A percentile compares a stretch with the other conserved stretches of the same genome.
phyloP scores from a whole-genome alignment of 2,329 filamentous ascomycete genomes.

The Pezizomycotina sp. region DNA sequence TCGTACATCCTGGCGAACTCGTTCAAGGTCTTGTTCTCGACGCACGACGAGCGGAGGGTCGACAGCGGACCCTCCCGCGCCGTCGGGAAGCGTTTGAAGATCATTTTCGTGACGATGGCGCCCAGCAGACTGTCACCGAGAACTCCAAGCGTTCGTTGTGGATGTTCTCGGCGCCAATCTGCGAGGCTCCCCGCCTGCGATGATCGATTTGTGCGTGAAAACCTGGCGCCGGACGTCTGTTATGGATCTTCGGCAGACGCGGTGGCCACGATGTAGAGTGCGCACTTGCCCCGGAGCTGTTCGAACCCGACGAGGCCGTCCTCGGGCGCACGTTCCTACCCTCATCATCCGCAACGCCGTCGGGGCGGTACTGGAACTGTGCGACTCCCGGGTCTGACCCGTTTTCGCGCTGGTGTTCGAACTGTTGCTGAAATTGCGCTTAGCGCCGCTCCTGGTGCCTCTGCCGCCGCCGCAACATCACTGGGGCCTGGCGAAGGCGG shows the following conservation, averaged over 20 bases:
- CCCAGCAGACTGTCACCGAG: slow-evolving; percentile 25
- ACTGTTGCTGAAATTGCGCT: too few species aligned
- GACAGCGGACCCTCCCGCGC: slow-evolving; percentile 23
- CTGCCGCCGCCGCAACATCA: slow-evolving; percentile 3
- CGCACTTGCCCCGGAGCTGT: neutral
- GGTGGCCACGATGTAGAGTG: slow-evolving; percentile 20
- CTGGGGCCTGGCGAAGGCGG: slow-evolving; percentile 1
- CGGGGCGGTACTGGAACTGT: too few species aligned
- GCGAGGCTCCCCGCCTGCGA: slow-evolving; percentile 21
- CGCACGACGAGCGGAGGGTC: slow-evolving; percentile 23
- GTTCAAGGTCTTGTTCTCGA: slow-evolving; percentile 22
- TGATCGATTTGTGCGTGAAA: slow-evolving; percentile 24
- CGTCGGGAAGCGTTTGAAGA: slow-evolving; percentile 22
- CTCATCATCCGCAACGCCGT: too few species aligned
- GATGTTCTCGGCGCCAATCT: slow-evolving; percentile 21
- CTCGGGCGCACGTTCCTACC: neutral
- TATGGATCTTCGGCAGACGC: slow-evolving; percentile 21
- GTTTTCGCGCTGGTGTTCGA: too few species aligned
- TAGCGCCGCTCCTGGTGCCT: too few species aligned
- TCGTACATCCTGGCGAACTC: slow-evolving; percentile 36
- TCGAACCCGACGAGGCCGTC: neutral
- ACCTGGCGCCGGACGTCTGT: slow-evolving; percentile 21
- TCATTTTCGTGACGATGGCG: slow-evolving; percentile 23
- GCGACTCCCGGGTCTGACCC: too few species aligned
- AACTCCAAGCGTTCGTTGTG: slow-evolving; percentile 25